Base-by-base conservation (phyloP, 108 stramenopile genomes). In the Cyclotella sp. region DNA sequence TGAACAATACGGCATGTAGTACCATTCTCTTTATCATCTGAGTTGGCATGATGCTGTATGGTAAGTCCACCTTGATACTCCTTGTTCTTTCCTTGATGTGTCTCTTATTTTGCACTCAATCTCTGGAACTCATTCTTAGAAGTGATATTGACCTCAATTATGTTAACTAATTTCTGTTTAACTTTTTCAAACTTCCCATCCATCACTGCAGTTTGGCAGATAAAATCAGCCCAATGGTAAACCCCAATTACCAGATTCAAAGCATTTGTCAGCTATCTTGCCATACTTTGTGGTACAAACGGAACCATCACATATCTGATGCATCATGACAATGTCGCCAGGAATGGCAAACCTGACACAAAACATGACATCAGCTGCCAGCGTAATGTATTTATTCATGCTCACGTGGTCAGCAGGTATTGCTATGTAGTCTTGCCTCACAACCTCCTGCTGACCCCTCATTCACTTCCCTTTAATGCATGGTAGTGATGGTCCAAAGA, bases 21-120 rank as follows among this genome's bases (percentile, higher is more conserved):
- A 81, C 72, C 67, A 87, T 29, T 28, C 81, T 72, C 8, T 63
- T 62, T n/a, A 81, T n/a, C 59, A 87, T 61, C 9, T 21, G 15
- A 0, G 9, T 19, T 22, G 85, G 85, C 2, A 79, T 34, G 1
- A 43, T 0, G 0, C 60, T 18, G 59, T 73, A 77, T 0, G 82
- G 83, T 1, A 83, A 51, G 0, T 24, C 63, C 18, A 58, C 58
- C 22, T 45, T 42, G 14, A 52, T 77, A 9, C 60, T 54, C 59
- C 86, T 28, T 9, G 28, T n/a, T 16, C 84, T 49, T 26, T 87
- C 86, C 68, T 65, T 65, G 10, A 65, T 45, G 10, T 12, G 6
- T n/a, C n/a, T 13, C 44, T 40, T 22, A 65, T 65, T 7, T 21
- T 9, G 5, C 64, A 13, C 21, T 65, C 64, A 30, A 61, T 30